These are phyloP conservation scores for Aspergillus neoniger DNA, from an alignment of 2,329 filamentous ascomycete species.

Conservation along the genomic window DNA sequence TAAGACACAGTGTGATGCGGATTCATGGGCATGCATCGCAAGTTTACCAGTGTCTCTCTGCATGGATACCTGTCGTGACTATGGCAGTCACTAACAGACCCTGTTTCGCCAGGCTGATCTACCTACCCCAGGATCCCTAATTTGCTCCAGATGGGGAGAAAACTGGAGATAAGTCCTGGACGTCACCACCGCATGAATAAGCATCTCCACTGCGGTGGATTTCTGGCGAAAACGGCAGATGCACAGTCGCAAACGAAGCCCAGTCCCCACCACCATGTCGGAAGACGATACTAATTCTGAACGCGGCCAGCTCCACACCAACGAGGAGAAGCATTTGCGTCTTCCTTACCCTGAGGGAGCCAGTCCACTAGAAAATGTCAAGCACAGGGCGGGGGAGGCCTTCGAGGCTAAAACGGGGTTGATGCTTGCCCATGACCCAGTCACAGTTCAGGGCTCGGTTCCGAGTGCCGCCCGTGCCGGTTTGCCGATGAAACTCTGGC, in stretches of 20 bases:
- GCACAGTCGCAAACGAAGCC: not conserved
- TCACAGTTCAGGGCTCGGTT: conserved; percentile 4
- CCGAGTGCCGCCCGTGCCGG: conserved; percentile 31
- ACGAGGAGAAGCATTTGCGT: not conserved
- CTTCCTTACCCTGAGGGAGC: not conserved
- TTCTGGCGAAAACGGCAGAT: not conserved
- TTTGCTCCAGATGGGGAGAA: not conserved
- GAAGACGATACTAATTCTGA: not conserved
- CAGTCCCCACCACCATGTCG: not conserved
- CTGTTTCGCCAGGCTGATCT: no score
- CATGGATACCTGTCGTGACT: not conserved
- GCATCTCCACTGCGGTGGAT: not conserved
- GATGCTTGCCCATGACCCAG: not conserved
- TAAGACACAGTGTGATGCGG: not conserved
- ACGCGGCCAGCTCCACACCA: not conserved
- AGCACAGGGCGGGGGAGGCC: not conserved
- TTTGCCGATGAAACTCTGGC: conserved; percentile 31
- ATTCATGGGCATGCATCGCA: not conserved
- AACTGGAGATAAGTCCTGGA: not conserved
- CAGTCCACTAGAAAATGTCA: not conserved
- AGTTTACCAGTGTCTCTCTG: not conserved
- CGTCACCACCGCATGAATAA: not conserved
- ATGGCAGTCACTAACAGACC: no score
- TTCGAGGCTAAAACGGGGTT: not conserved
- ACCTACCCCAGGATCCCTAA: not conserved